A percentile compares a stretch with the other conserved stretches of the same genome.
These are phyloP conservation scores for Artemisia argyi DNA, from an alignment of 129 eudicot genomes.

Conservation along the genomic window DNA sequence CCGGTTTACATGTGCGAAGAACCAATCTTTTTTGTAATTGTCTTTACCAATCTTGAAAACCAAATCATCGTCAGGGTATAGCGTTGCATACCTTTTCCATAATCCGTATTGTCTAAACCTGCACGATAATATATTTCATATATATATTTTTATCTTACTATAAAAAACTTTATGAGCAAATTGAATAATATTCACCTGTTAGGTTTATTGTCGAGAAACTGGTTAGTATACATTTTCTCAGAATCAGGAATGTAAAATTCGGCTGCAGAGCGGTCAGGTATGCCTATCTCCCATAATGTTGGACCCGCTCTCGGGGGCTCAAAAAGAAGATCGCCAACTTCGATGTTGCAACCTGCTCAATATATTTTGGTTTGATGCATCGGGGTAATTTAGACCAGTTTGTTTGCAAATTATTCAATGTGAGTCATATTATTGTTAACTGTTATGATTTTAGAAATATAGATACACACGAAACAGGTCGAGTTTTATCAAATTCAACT, in stretches of 20 bases:
- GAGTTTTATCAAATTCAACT: no score
- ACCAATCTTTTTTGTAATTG: constrained; percentile 36
- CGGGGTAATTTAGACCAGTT: no score
- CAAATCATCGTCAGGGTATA: constrained; percentile 40
- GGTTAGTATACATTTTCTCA: constrained; percentile 50
- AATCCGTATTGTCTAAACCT: constrained; percentile 45
- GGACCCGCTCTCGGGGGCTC: constrained; percentile 82
- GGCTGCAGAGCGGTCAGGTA: constrained; percentile 75
- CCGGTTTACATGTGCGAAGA: constrained; percentile 43
- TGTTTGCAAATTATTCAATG: no score
- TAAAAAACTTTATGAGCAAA: not conserved
- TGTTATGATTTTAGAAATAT: no score
- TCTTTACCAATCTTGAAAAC: constrained; percentile 36
- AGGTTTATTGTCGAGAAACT: constrained; percentile 46
- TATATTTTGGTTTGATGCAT: not conserved
- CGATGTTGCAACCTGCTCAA: constrained; percentile 46
- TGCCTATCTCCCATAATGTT: constrained; percentile 86
- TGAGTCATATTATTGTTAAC: no score
- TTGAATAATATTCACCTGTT: constrained; percentile 46
- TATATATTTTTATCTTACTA: not conserved
- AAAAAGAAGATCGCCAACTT: constrained; percentile 57
- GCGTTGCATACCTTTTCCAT: constrained; percentile 47
- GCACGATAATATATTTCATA: not conserved
- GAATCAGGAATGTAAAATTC: constrained; percentile 83
- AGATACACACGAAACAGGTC: no score